Evolutionary conservation across 176 grass and related monocot species (phyloP).

Genomic region (Oryza meridionalis): DNA sequence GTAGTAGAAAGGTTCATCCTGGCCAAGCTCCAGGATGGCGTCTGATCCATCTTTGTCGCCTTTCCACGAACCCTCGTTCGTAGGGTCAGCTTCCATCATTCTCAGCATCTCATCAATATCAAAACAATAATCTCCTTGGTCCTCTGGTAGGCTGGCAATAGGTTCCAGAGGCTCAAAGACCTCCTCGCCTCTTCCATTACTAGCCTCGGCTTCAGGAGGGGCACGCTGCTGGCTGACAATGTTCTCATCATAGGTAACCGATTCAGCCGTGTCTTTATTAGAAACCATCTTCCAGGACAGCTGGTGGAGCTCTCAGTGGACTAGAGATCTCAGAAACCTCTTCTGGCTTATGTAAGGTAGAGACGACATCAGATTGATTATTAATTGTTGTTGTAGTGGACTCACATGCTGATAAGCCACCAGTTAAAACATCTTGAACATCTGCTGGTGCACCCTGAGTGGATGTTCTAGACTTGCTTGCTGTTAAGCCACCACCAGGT

Average conservation of each 20-base stretch:
- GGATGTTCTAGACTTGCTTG: constrained; percentile 43
- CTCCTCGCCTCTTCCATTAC: constrained; percentile 16
- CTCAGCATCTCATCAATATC: constrained; percentile 54
- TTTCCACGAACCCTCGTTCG: constrained; percentile 6
- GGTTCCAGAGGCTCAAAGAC: constrained; percentile 57
- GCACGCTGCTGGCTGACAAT: neutral
- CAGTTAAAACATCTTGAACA: neutral
- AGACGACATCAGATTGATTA: constrained; percentile 24
- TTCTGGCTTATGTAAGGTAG: neutral
- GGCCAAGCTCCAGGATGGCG: neutral
- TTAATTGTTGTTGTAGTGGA: constrained; percentile 45
- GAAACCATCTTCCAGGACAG: neutral
- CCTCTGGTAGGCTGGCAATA: constrained; percentile 40
- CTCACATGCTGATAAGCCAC: constrained; percentile 41
- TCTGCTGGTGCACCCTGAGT: neutral
- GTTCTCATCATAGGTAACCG: neutral
- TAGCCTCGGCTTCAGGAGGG: neutral
- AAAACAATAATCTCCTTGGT: constrained; percentile 39
- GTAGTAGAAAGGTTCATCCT: constrained; percentile 22
- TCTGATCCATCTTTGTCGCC: neutral
- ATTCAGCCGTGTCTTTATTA: neutral
- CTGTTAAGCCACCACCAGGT: constrained; percentile 17
- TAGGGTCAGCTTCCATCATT: constrained; percentile 64
- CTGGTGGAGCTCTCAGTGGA: neutral
- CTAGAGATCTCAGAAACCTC: constrained; percentile 31